phyloP scores from a whole-genome alignment of 805 yeast genomes.

The Sugiyamaella qingdaonensis region DNA sequence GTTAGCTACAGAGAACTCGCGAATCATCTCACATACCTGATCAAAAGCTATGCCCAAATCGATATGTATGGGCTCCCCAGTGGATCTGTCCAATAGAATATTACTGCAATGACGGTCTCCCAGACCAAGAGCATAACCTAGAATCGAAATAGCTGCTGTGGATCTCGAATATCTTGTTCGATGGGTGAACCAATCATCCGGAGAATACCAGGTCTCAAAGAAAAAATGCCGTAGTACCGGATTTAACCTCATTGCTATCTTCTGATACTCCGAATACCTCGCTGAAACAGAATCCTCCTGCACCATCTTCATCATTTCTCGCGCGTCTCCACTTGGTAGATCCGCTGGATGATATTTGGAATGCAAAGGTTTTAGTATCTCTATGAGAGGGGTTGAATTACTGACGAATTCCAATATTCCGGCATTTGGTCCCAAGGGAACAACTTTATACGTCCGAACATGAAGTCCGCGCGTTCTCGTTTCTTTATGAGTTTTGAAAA shows the following conservation, averaged over 20 bases:
- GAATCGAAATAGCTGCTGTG: slow-evolving; percentile 77
- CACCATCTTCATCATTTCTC: slow-evolving; percentile 57
- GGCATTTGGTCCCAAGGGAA: slow-evolving; percentile 81
- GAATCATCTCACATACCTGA: slow-evolving; percentile 38
- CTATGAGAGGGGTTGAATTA: slow-evolving; percentile 66
- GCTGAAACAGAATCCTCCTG: slow-evolving; percentile 34
- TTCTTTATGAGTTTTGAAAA: slow-evolving; percentile 52
- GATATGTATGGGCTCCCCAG: slow-evolving; percentile 93
- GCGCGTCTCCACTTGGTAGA: slow-evolving; percentile 52
- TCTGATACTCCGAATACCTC: slow-evolving; percentile 35
- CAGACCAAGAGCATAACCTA: slow-evolving; percentile 83
- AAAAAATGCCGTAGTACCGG: slow-evolving; percentile 76
- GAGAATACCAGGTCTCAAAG: slow-evolving; percentile 56
- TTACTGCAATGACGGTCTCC: slow-evolving; percentile 96
- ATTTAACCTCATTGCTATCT: slow-evolving; percentile 46
- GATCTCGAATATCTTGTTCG: slow-evolving; percentile 68
- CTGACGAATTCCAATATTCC: slow-evolving; percentile 91
- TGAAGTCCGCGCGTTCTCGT: slow-evolving; percentile 54
- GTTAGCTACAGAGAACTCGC: not conserved
- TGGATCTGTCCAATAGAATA: slow-evolving; percentile 68
- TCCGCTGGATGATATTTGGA: slow-evolving; percentile 38
- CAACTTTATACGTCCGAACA: slow-evolving; percentile 80
- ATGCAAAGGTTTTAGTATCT: slow-evolving; percentile 65
- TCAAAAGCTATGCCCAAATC: slow-evolving; percentile 97
- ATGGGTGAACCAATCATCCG: slow-evolving; percentile 70